Evolutionary conservation across 2,329 filamentous ascomycete species (phyloP), one percentile per base, ranked within the genome.

Genomic region (Scytalidium lignicola): DNA sequence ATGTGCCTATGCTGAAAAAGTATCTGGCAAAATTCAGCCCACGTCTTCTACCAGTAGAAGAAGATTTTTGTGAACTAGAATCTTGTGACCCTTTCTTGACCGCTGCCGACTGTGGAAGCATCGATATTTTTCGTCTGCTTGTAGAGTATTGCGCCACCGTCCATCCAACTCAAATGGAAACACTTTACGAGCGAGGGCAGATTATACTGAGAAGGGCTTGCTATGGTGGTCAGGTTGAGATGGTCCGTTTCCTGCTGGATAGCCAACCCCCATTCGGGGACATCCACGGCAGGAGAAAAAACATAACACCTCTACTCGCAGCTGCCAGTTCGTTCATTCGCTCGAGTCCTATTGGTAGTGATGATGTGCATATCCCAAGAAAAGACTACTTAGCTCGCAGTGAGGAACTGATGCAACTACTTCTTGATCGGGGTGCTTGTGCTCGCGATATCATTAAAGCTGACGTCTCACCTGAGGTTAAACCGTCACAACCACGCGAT

Each of bases 131-230:
- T 41, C 50, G 49, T 37, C 19, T 53, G 12, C 41, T 56, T 28
- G 49, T 56, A 26, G 50, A 50, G 19, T 22, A 44, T 43, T n/a
- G n/a, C n/a, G n/a, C n/a, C n/a, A n/a, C n/a, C n/a, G 41, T 44
- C 9, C 23, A 49, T 44, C 43, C 46, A 26, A 19, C 10, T 43
- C 41, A 43, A 26, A 22, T 22, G 3, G 29, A 41, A 8, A 12
- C 46, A 8, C 41, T 51, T 19, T 9, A 48, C 4, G 23, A 45
- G 29, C 41, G 47, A 20, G 28, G 32, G 41, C 44, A 50, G 32
- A 26, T 28, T 19, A 40, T 53, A 46, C 18, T 58, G 20, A 23
- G 51, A 28, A 41, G 22, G n/a, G 52, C 54, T n/a, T 56, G 55
- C 50, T 12, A 20, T 7, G 9, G 28, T 12, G 52, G 22, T 12